Percentiles rank a stretch among this genome's conserved stretches.
These are phyloP conservation scores for Calonectria hongkongensis DNA, from an alignment of 2,329 filamentous ascomycete genomes.

Conservation along the genomic window DNA sequence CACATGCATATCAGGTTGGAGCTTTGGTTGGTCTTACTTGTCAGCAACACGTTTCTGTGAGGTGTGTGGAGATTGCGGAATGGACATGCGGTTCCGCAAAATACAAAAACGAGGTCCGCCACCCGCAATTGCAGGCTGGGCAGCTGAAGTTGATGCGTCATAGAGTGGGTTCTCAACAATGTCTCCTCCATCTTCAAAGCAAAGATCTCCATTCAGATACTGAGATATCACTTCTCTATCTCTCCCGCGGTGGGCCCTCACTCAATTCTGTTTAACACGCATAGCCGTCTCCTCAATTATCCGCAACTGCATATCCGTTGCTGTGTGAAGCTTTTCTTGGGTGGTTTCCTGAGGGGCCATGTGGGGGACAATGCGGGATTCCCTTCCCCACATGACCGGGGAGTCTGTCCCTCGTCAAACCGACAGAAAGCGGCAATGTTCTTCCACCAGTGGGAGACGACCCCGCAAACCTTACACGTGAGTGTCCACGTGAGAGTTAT, in stretches of 20 bases:
- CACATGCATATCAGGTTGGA: not conserved
- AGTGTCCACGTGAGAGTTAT: not conserved
- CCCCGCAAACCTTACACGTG: slow-evolving; percentile 3
- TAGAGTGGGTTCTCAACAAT: not conserved
- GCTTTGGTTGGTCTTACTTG: not conserved
- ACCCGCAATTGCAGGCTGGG: no score
- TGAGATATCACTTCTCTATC: not conserved
- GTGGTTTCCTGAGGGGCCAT: not conserved
- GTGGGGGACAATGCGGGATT: not conserved
- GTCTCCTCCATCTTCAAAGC: not conserved
- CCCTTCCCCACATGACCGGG: not conserved
- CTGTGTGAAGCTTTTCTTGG: not conserved
- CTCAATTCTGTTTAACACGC: not conserved
- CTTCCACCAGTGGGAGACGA: slow-evolving; percentile 12
- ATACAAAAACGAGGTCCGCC: no score
- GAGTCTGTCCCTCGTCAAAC: slow-evolving; percentile 8
- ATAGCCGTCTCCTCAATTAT: slow-evolving; percentile 1
- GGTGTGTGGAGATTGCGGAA: no score
- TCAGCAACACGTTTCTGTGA: not conserved
- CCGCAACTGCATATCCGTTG: not conserved
- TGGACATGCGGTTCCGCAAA: no score
- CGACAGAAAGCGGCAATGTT: not conserved
- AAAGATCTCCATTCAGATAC: no score
- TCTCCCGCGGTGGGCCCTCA: not conserved
- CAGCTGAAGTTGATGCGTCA: no score